Conservation (phyloP, 306 rosid genomes). For the Rosa persica region DNA sequence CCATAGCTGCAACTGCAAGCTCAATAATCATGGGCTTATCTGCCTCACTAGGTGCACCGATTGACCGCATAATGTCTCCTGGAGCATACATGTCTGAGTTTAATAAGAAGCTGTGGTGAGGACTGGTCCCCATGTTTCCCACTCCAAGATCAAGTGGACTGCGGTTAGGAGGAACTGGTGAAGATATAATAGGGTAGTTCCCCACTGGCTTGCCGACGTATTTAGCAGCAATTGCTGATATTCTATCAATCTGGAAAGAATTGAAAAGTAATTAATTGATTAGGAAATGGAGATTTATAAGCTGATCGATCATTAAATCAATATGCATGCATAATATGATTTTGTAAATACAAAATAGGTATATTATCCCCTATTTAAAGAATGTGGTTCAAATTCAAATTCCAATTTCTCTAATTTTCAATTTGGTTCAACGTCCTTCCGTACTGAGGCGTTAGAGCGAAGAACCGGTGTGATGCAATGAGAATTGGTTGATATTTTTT, state of each 20-base stretch:
- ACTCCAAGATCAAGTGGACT: constrained; percentile 59
- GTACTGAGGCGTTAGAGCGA: neutral
- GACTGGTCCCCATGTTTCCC: constrained; percentile 48
- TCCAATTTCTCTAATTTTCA: neutral
- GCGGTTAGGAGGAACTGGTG: constrained; percentile 62
- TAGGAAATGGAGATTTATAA: neutral
- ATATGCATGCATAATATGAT: neutral
- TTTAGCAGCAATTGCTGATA: constrained; percentile 91
- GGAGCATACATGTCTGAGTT: constrained; percentile 54
- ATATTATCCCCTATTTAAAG: neutral
- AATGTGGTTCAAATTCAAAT: neutral
- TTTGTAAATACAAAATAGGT: neutral
- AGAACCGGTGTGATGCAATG: neutral
- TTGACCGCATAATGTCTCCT: constrained; percentile 72
- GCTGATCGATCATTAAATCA: neutral
- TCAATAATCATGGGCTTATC: constrained; percentile 90
- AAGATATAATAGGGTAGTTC: constrained; percentile 68
- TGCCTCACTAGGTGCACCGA: constrained; percentile 64
- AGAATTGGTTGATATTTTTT: neutral
- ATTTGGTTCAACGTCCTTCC: neutral
- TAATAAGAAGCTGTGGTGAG: neutral
- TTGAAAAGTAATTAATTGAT: neutral
- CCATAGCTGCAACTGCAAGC: constrained; percentile 97
- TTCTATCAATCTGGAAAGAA: constrained; percentile 67
- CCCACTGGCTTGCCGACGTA: constrained; percentile 89